Base-by-base conservation (phyloP, 495 filamentous ascomycete genomes). In the Neurospora sp. region DNA sequence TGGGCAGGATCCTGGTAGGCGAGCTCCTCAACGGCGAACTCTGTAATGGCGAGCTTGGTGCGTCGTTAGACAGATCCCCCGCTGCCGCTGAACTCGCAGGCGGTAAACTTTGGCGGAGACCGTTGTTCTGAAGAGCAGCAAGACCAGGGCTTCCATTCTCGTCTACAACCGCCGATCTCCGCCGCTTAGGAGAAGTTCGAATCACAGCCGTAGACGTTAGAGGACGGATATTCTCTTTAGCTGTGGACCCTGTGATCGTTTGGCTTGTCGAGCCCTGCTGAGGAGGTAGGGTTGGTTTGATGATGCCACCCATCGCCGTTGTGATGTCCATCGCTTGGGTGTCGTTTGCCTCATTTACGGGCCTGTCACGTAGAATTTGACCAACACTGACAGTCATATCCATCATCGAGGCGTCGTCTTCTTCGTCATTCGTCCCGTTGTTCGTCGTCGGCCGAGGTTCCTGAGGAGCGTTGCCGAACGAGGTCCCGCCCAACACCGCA, bases 361-460 rank as follows among this genome's bases (percentile, higher is more conserved):
- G 69, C 35, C 38, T 35, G 11, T 70, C 59, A 31, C 85, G 81
- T 48, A 92, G 79, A 70, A 94, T 93, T 4, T 89, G 87, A 46
- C 92, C 92, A 75, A 93, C 82, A 0, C 91, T 90, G 41, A 89
- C 82, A 7, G 92, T 94, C 81, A 93, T 92, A 69, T 93, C 91
- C 91, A 93, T 92, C 18, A 74, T 37, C 9, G 59, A 72, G 9
- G 38, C 70, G 44, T 83, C 83, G n/a, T 85, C 82, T 41, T 72
- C 73, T 27, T 84, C 82, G 4, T 81, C 78, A 37, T 76, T 78
- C 41, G 76, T 76, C 12, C 72, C 59, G 71, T 71, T 66, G 70
- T 77, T 73, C 69, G 82, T 78, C 75, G 77, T 72, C 59, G 76
- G 78, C 70, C 78, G 79, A 72, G 71, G 72, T 70, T 78, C 72